These are phyloP conservation scores for Komagataella populi DNA, from an alignment of 805 yeast genomes.

Conservation along the genomic window DNA sequence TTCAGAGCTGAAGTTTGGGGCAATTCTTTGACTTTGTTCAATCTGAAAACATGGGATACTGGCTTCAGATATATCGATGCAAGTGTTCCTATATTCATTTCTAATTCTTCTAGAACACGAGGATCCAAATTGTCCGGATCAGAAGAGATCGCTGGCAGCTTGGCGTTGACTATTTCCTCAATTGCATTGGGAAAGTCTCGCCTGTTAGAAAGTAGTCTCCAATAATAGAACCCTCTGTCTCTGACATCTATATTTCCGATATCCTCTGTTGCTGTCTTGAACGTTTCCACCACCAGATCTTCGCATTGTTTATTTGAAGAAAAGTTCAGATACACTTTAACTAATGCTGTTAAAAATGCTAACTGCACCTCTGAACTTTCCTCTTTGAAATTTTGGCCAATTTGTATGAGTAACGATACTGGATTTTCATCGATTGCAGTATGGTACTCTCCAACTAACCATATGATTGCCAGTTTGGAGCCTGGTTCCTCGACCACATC, in stretches of 20 bases:
- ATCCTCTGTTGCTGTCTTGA: constrained; percentile 63
- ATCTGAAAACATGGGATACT: constrained; percentile 64
- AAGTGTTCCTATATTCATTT: constrained; percentile 66
- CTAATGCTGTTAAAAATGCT: constrained; percentile 57
- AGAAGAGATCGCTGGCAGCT: constrained; percentile 47
- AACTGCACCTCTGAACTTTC: constrained; percentile 68
- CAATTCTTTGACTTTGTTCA: constrained; percentile 37
- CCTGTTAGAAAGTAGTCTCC: constrained; percentile 57
- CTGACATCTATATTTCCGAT: constrained; percentile 74
- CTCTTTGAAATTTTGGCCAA: constrained; percentile 34
- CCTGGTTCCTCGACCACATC: constrained; percentile 62
- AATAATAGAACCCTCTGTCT: constrained; percentile 75
- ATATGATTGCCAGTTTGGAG: constrained; percentile 62
- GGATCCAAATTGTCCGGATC: constrained; percentile 64
- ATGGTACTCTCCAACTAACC: constrained; percentile 75
- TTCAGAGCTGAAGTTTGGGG: constrained; percentile 33
- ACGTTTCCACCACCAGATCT: constrained; percentile 37
- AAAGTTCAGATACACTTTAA: constrained; percentile 48
- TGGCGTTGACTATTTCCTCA: constrained; percentile 42
- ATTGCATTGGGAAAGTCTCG: constrained; percentile 26
- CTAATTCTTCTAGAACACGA: constrained; percentile 63
- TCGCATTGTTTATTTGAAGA: constrained; percentile 34
- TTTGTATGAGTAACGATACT: constrained; percentile 24
- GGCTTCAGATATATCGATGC: constrained; percentile 82
- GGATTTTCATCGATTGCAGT: constrained; percentile 27